Evolutionary conservation across 352 stramenopile genomes (phyloP), one percentile per base, ranked within the genome.

Genomic region (Pythium sp.): DNA sequence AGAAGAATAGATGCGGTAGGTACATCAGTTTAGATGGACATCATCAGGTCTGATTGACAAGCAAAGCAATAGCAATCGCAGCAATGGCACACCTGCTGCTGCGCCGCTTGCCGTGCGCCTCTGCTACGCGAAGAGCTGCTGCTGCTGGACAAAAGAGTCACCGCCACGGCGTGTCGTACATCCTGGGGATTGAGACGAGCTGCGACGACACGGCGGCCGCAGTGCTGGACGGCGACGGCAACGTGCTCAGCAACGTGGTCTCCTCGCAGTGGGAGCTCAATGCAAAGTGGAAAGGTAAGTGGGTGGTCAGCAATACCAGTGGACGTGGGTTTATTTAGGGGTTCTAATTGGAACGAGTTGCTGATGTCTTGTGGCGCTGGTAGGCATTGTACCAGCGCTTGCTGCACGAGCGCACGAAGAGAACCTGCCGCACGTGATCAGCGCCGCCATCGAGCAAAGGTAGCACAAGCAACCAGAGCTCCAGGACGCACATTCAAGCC

Each of bases 321-420:
- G 15, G 6, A 43, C 55, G n/a, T 0, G 18, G 1, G 20, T 49
- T 9, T 49, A 3, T 6, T 18, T 1, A 11, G 11, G 3, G n/a
- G 2, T 62, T 4, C 32, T 18, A 28, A 49, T 11, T 49, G n/a
- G 28, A 14, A 14, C 4, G 18, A 9, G 20, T 15, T n/a, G n/a
- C 9, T 38, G 20, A 6, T 26, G 38, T 46, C 15, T 46, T 18
- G 28, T 5, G n/a, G 2, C 5, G 12, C 0, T 47, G 38, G 6
- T 36, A 93, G 98, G 98, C 11, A 95, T 99, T n/a, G 97, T 99
- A 5, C 98, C 98, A 7, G 84, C 89, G 11, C 74, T 99, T 12
- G 98, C 98, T 0, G 92, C 91, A 56, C 84, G 93, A 57, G 95
- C 96, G 5, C 98, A 99, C 70, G 84, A 92, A 58, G 82, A 97